phyloP scores from a whole-genome alignment of 2,329 filamentous ascomycete species.

The Camillea tinctor region DNA sequence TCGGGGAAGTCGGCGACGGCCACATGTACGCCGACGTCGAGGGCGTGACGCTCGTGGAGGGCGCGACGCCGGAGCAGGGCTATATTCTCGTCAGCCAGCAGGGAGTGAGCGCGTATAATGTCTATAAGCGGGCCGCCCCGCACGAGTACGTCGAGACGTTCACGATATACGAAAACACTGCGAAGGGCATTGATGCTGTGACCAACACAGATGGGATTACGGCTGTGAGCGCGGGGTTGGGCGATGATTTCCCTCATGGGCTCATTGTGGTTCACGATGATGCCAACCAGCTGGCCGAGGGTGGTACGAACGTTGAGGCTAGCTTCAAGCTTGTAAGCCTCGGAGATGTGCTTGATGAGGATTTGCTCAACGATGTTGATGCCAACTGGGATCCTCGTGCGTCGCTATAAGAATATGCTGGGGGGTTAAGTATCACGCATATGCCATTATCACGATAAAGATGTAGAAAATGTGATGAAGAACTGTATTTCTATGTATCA shows the following conservation, averaged over 20 bases:
- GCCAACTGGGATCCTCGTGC: slow-evolving; percentile 40
- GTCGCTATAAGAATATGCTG: not conserved
- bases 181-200: slow-evolving; percentile 46
- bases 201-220: slow-evolving; percentile 53
- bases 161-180: slow-evolving; percentile 41
- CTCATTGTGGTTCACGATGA: slow-evolving; percentile 54
- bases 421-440: not conserved
- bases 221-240: slow-evolving; percentile 44
- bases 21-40: slow-evolving; percentile 53
- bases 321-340: slow-evolving; percentile 51
- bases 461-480: not conserved
- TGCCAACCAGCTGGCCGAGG: slow-evolving; percentile 47
- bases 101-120: slow-evolving; percentile 51
- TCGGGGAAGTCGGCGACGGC: slow-evolving; percentile 46
- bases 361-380: slow-evolving; percentile 37
- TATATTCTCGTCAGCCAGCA: slow-evolving; percentile 53
- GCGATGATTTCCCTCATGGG: slow-evolving; percentile 41
- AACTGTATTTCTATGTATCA: not conserved
- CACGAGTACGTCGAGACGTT: slow-evolving; percentile 51
- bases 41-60: slow-evolving; percentile 50
- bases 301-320: slow-evolving; percentile 44
- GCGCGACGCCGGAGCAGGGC: slow-evolving; percentile 41
- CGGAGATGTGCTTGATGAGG: slow-evolving; percentile 38
- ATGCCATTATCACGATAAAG: not conserved
- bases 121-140: slow-evolving; percentile 48